A percentile compares a stretch with the other conserved stretches of the same genome.
Conservation (phyloP, 352 stramenopile species). For the Plasmopara muralis region DNA sequence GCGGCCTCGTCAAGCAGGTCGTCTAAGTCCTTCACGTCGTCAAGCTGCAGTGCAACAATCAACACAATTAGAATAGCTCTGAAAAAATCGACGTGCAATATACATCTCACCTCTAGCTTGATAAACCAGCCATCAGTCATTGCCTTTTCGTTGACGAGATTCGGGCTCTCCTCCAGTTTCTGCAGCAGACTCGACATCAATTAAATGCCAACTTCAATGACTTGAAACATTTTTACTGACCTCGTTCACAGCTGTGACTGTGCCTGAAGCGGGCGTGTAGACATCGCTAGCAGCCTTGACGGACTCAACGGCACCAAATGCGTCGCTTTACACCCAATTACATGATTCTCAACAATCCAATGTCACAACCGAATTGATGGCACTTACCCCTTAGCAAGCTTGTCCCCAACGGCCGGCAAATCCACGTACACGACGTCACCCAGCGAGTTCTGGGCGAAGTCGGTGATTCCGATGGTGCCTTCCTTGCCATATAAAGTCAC, state of each 20-base stretch:
- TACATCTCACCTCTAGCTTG: constrained; percentile 70
- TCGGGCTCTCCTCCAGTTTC: constrained; percentile 70
- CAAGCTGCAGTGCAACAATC: constrained; percentile 29
- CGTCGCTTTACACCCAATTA: constrained; percentile 51
- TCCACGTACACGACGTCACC: constrained; percentile 98
- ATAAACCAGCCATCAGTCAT: constrained; percentile 86
- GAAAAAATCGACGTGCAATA: not conserved
- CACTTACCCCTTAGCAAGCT: constrained; percentile 89
- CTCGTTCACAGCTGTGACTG: constrained; percentile 93
- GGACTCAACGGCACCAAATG: constrained; percentile 96
- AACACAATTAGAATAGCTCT: constrained; percentile 4
- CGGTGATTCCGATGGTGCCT: constrained; percentile 94
- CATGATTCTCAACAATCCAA: constrained; percentile 11
- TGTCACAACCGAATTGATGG: not conserved
- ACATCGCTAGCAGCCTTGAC: constrained; percentile 98
- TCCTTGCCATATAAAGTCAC: constrained; percentile 70
- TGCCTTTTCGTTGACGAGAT: constrained; percentile 84
- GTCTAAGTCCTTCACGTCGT: constrained; percentile 64
- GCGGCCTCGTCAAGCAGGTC: constrained; percentile 74
- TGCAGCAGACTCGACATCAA: constrained; percentile 14
- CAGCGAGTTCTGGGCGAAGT: constrained; percentile 95
- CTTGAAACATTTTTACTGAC: constrained; percentile 14
- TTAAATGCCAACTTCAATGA: not conserved
- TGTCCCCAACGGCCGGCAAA: constrained; percentile 90
- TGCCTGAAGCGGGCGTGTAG: constrained; percentile 92